A percentile compares a stretch with the other conserved stretches of the same genome.
These are phyloP conservation scores for Liquidambar formosana DNA, from an alignment of 164 flowering plant species.

Conservation along the genomic window DNA sequence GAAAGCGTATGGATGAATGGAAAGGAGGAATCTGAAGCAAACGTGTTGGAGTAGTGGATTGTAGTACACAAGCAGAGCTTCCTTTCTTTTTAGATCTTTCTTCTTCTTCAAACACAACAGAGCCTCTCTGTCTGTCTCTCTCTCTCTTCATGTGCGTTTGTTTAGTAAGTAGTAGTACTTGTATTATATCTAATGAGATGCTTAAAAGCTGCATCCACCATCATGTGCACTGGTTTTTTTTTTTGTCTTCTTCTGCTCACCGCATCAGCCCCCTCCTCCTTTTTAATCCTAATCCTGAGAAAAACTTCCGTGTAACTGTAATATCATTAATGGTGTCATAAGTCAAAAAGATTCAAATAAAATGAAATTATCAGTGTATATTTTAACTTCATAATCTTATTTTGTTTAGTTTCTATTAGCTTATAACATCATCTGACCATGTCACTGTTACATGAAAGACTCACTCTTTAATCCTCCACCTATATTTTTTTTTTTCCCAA, in stretches of 20 bases:
- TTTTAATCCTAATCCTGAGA: no score
- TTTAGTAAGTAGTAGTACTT: neutral
- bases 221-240: neutral
- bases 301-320: no score
- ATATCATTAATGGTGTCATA: no score
- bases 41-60: neutral
- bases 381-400: no score
- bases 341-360: no score
- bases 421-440: no score
- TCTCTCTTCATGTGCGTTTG: neutral
- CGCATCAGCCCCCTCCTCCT: no score
- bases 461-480: no score
- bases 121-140: slow-evolving; percentile 12
- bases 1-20: neutral
- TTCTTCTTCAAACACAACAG: neutral
- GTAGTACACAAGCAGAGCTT: neutral
- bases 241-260: neutral
- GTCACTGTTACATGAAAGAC: no score
- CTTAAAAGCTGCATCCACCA: neutral
- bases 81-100: neutral
- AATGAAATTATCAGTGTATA: no score
- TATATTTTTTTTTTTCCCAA: no score
- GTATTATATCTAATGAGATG: neutral
- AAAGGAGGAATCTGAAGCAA: neutral
- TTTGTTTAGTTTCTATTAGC: no score